Evolutionary conservation across 768 basidiomycete species (phyloP), one percentile per base, ranked within the genome.

Genomic region (Tricholoma bakamatsutake): DNA sequence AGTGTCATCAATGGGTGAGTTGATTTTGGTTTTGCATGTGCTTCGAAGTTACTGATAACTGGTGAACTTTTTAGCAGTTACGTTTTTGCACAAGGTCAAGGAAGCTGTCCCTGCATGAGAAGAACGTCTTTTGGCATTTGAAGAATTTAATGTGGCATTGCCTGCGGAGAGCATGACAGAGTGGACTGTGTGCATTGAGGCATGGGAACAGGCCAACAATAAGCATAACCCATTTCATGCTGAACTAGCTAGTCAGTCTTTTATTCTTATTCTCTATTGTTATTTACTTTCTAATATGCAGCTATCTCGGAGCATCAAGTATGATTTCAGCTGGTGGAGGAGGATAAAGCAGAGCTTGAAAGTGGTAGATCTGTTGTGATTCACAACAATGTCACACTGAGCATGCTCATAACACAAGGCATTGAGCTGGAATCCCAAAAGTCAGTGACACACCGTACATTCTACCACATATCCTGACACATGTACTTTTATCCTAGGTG

Each of bases 321-420:
- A 1, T 48, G 37, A 2, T 50, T 53, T 12, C 49, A 58, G 48
- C 35, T 62, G 0, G 61, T 57, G 5, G 33, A 49, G 18, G 57
- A 60, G 43, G 59, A 57, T 30, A 59, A 49, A 13, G 43, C 37
- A 4, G 27, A 33, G 2, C 30, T 61, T 28, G 18, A 13, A 11
- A 21, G 46, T 7, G 28, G 11, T 10, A 27, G 52, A 8, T 49
- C 45, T 0, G 10, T 33, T 1, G 18, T 52, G 2, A 43, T 61
- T 45, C 57, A 61, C n/a, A 49, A 61, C 4, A 43, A 61, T 33
- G 50, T 61, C 31, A 45, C 55, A 0, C 55, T 57, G 13, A 65
- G 64, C 31, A 47, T 61, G 10, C 58, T 75, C 13, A 61, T 74
- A 37, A 57, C 55, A 0, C 60, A 59, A 21, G 72, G 54, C 2